Base-by-base conservation (phyloP, 2,329 filamentous ascomycete species). In the Epichloe sibirici region DNA sequence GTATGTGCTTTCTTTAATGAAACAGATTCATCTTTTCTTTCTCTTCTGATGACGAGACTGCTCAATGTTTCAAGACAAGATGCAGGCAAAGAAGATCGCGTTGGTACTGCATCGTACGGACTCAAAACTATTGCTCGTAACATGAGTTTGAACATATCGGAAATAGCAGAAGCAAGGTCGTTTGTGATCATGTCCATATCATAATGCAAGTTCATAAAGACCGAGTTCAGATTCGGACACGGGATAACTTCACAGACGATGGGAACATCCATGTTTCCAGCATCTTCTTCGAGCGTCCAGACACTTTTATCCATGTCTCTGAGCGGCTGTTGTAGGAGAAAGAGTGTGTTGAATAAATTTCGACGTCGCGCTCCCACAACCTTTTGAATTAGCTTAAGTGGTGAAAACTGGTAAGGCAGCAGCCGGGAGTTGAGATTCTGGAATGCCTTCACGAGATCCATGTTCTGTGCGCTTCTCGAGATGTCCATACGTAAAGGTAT, bases 221-320 rank as follows among this genome's bases (percentile, higher is more conserved):
- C 57, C 0, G 60, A 69, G 63, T 89, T 74, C 25, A 70, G 57
- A 8, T 63, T 62, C 2, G 70, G 60, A 45, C 77, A 71, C 1
- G 86, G 86, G 4, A 79, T 69, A 3, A 93, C 66, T 63, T 95
- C 90, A 56, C 87, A 84, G 12, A 94, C 85, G 43, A 95, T 65
- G 0, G 88, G 86, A 15, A 85, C 71, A 64, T 88, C 85, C 85
- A 90, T 90, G 5, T 73, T 69, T 3, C 82, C 79, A 12, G 71
- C 69, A 52, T 85, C 82, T 15, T 72, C 68, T 50, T 76, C 69
- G 1, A 85, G 60, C 0, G 70, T 71, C 82, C 82, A 86, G 2
- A 85, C 59, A 0, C 57, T 58, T 5, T 65, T 58, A 48, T 85
- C 76, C 56, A 86, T 75, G 2, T 77, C 71, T 35, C 79, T 76